A percentile compares a stretch with the other conserved stretches of the same genome.
These are phyloP conservation scores for Davidsoniella neocaledoniae DNA, from an alignment of 2,329 filamentous ascomycete species.

Conservation along the genomic window DNA sequence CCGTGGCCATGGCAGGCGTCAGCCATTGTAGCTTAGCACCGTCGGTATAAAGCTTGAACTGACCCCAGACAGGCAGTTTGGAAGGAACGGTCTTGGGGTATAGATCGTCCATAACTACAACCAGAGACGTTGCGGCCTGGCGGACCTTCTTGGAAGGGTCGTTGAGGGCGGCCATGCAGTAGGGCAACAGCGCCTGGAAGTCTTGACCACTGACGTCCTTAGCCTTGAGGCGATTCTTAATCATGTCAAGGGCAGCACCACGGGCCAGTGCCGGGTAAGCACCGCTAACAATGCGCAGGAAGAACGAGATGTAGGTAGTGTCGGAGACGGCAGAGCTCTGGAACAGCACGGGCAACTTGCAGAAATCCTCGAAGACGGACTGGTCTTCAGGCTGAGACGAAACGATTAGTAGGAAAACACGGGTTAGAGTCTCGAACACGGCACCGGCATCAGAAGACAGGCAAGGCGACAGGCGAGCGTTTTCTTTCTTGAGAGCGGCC, in stretches of 20 bases:
- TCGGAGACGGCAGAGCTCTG: constrained; percentile 37
- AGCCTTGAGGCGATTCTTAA: constrained; percentile 38
- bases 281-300: constrained; percentile 58
- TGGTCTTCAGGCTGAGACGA: constrained; percentile 25
- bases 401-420: constrained; percentile 39
- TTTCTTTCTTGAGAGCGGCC: constrained; percentile 22
- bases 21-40: constrained; percentile 39
- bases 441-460: constrained; percentile 32
- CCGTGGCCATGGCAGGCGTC: constrained; percentile 36
- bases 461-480: constrained; percentile 30
- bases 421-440: constrained; percentile 41
- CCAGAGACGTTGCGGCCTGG: constrained; percentile 52
- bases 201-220: constrained; percentile 37
- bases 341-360: constrained; percentile 36
- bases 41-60: constrained; percentile 47
- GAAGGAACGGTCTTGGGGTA: constrained; percentile 26
- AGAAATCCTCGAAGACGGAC: constrained; percentile 31
- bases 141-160: constrained; percentile 65
- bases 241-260: constrained; percentile 49
- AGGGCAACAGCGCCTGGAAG: constrained; percentile 69
- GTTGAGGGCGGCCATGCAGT: constrained; percentile 54
- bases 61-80: constrained; percentile 37
- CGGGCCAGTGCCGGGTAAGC: constrained; percentile 53
- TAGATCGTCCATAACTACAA: constrained; percentile 36
- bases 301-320: constrained; percentile 58